Conservation (phyloP, 2,329 filamentous ascomycete genomes). For the Sclerotinia subarctica region DNA sequence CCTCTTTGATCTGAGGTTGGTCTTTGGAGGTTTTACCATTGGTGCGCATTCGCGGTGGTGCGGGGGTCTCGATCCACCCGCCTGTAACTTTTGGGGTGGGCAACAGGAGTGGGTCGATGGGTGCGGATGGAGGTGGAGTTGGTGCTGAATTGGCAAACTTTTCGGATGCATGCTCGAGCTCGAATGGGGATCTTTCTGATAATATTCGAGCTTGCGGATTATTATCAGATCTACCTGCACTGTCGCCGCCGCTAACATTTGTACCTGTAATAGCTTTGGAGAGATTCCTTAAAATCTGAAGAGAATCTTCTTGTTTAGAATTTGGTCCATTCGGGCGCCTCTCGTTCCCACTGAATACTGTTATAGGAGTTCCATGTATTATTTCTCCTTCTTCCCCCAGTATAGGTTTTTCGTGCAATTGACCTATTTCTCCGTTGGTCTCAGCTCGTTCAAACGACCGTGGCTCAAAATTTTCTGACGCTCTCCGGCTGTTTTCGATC, state of each 20-base stretch:
- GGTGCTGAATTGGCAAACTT: slow-evolving; percentile 26
- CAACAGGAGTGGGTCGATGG: slow-evolving; percentile 27
- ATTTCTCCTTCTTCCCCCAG: slow-evolving; percentile 31
- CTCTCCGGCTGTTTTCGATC: not conserved
- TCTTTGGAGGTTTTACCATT: not conserved
- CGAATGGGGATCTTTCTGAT: slow-evolving; percentile 32
- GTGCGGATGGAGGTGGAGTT: slow-evolving; percentile 24
- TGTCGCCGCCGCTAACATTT: slow-evolving; percentile 18
- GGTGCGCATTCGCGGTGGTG: slow-evolving; percentile 26
- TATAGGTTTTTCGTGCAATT: slow-evolving; percentile 29
- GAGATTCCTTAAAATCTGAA: slow-evolving; percentile 18
- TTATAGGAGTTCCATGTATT: slow-evolving; percentile 27
- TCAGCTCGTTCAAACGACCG: slow-evolving; percentile 13
- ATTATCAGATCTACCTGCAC: slow-evolving; percentile 28
- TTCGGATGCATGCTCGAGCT: slow-evolving; percentile 33
- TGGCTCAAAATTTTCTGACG: not conserved
- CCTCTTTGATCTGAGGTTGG: slow-evolving; percentile 15
- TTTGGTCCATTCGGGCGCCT: not conserved
- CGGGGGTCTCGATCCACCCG: slow-evolving; percentile 39
- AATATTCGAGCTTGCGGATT: slow-evolving; percentile 34
- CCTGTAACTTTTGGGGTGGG: slow-evolving; percentile 37
- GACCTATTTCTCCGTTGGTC: slow-evolving; percentile 17
- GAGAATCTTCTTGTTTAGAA: slow-evolving; percentile 21
- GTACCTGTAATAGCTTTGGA: slow-evolving; percentile 17
- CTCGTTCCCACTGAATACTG: slow-evolving; percentile 24